Evolutionary conservation across 805 yeast species (phyloP).

Genomic region (Candida cerambycidarum): DNA sequence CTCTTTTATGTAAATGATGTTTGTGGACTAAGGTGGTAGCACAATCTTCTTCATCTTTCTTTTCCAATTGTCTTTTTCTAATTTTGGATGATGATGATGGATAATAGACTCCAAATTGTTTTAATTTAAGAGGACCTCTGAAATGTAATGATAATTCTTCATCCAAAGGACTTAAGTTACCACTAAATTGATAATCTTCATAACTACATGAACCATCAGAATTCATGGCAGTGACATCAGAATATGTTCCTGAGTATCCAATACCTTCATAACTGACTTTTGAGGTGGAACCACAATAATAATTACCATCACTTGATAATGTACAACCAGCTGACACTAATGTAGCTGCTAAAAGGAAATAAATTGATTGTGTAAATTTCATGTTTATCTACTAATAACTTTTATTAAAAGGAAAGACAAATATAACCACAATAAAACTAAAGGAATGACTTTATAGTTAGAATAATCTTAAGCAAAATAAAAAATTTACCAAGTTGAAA

Average conservation of each 20-base stretch:
- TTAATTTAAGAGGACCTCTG: conserved; percentile 82
- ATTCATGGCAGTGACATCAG: conserved; percentile 79
- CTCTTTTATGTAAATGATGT: conserved; percentile 58
- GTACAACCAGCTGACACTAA: conserved; percentile 12
- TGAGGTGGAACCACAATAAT: conserved; percentile 72
- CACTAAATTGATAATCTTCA: conserved; percentile 56
- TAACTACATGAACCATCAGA: conserved; percentile 72
- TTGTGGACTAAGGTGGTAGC: conserved; percentile 43
- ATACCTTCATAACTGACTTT: conserved; percentile 69
- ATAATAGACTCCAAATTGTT: conserved; percentile 88
- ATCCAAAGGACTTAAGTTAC: conserved; percentile 74
- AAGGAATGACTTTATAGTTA: conserved; percentile 9
- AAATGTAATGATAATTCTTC: conserved; percentile 87
- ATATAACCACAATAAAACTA: conserved; percentile 3
- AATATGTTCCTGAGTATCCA: conserved; percentile 84
- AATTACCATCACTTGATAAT: conserved; percentile 54
- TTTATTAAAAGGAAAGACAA: not conserved
- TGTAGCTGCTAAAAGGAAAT: conserved; percentile 11
- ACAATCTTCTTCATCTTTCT: conserved; percentile 39
- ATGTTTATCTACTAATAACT: conserved; percentile 8
- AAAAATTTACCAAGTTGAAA: conserved; percentile 6
- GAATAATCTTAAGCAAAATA: not conserved
- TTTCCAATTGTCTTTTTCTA: conserved; percentile 35
- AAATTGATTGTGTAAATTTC: conserved; percentile 15
- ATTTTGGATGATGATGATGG: conserved; percentile 48